Evolutionary conservation across 352 stramenopile species (phyloP).

Genomic region (Phytopythium aichiense): DNA sequence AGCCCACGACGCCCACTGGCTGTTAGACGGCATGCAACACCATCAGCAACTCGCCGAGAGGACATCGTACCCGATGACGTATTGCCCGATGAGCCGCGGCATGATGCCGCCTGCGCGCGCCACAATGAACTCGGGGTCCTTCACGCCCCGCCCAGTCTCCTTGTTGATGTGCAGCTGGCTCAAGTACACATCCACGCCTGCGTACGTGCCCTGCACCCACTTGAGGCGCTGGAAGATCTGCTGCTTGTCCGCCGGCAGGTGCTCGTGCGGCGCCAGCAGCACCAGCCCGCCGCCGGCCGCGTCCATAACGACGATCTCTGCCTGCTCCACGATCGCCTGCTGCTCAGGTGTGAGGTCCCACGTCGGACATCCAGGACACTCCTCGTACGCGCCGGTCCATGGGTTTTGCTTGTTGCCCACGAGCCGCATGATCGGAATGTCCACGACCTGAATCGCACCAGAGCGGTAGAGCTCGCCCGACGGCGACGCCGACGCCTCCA

Average conservation of each 20-base stretch:
- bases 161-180: constrained; percentile 8
- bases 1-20: no score
- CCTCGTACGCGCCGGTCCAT: constrained; percentile 18
- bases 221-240: constrained; percentile 24
- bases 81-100: constrained; percentile 36
- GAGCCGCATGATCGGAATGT: constrained; percentile 25
- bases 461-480: constrained; percentile 26
- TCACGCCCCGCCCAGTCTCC: neutral
- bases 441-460: constrained; percentile 22
- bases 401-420: constrained; percentile 32
- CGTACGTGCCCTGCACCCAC: constrained; percentile 40
- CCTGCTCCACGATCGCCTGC: constrained; percentile 21
- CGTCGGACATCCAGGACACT: constrained; percentile 18
- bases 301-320: constrained; percentile 33
- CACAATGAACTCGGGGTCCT: constrained; percentile 22
- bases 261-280: constrained; percentile 26
- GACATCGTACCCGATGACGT: constrained; percentile 21
- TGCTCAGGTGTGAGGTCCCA: constrained; percentile 26
- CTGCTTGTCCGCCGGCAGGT: constrained; percentile 25
- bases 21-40: no score
- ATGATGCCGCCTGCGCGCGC: constrained; percentile 38
- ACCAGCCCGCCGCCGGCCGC: constrained; percentile 14
- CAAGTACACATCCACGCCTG: constrained; percentile 31
- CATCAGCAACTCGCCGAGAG: no score
- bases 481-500: constrained; percentile 12